A percentile compares a stretch with the other conserved stretches of the same genome.
Evolutionary conservation across 2,329 filamentous ascomycete genomes (phyloP).

Genomic region (Macrophomina phaseolina): DNA sequence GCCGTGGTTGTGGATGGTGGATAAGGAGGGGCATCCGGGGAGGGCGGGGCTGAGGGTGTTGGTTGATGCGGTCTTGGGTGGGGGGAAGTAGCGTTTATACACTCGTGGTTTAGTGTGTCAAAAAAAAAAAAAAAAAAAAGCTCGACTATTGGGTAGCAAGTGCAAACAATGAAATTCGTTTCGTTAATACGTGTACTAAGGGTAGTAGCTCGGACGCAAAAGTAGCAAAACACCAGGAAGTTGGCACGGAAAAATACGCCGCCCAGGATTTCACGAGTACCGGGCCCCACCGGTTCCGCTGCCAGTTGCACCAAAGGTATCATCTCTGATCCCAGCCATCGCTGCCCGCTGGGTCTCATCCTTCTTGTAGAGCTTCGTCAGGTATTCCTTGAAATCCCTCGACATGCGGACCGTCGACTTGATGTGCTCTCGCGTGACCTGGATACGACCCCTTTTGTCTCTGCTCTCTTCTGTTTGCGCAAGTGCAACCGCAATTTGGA

Average conservation of each 20-base stretch:
- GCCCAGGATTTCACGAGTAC: too few relatives aligned
- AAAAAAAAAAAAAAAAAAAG: too few relatives aligned
- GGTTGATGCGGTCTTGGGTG: conserved; percentile 10
- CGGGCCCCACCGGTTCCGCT: too few relatives aligned
- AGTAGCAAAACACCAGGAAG: too few relatives aligned
- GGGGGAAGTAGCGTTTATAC: background rate
- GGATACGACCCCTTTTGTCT: conserved; percentile 21
- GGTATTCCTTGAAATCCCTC: conserved; percentile 33
- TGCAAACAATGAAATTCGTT: too few relatives aligned
- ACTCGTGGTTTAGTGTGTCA: too few relatives aligned
- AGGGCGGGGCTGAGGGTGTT: conserved; percentile 20
- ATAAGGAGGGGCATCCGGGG: conserved; percentile 24
- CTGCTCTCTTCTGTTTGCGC: conserved; percentile 30
- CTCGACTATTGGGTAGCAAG: too few relatives aligned
- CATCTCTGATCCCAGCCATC: too few relatives aligned
- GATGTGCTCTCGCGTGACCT: conserved; percentile 30
- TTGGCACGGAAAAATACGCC: too few relatives aligned
- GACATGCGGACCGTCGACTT: conserved; percentile 31
- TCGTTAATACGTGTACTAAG: too few relatives aligned
- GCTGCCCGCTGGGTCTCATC: conserved; percentile 24
- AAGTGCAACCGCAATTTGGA: conserved; percentile 32
- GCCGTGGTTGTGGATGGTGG: conserved; percentile 28
- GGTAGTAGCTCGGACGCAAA: too few relatives aligned
- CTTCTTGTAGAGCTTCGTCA: conserved; percentile 28
- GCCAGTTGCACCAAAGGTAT: background rate